These are phyloP conservation scores for Macroventuria anomochaeta DNA, from an alignment of 2,329 filamentous ascomycete species.

Conservation along the genomic window DNA sequence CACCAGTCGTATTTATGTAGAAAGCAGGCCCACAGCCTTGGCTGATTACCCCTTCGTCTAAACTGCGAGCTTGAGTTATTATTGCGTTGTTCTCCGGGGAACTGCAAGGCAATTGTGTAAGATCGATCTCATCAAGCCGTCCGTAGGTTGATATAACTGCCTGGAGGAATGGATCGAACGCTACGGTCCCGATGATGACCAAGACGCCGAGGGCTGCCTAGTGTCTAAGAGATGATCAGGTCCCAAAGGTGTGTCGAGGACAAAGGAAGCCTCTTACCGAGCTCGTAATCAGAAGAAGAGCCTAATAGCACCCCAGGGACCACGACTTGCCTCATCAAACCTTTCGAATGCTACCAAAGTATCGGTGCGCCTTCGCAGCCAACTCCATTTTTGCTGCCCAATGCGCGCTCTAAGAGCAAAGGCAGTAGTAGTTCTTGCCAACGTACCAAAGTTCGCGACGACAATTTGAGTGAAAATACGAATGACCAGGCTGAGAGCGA, in stretches of 20 bases:
- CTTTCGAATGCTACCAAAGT: slow-evolving; percentile 7
- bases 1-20: not conserved
- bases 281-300: slow-evolving; percentile 18
- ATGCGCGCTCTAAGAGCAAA: slow-evolving; percentile 23
- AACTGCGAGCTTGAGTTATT: too few relatives aligned
- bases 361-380: slow-evolving; percentile 13
- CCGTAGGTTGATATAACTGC: slow-evolving; percentile 6
- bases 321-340: slow-evolving; percentile 28
- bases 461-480: slow-evolving; percentile 18
- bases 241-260: not conserved
- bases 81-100: too few relatives aligned
- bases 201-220: slow-evolving; percentile 18
- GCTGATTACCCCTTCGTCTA: not conserved
- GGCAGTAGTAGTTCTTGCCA: slow-evolving; percentile 15
- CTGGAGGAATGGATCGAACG: slow-evolving; percentile 21
- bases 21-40: not conserved
- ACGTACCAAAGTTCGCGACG: slow-evolving; percentile 14
- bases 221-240: slow-evolving; percentile 4
- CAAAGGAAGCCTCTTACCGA: slow-evolving; percentile 4
- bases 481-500: slow-evolving; percentile 13
- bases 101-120: not conserved
- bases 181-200: slow-evolving; percentile 6
- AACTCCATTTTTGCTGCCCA: slow-evolving; percentile 25
- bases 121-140: not conserved
- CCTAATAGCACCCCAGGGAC: slow-evolving; percentile 16